These are phyloP conservation scores for Asparagopsis taxiformis DNA, from an alignment of 31 red algal genomes.

Conservation along the genomic window DNA sequence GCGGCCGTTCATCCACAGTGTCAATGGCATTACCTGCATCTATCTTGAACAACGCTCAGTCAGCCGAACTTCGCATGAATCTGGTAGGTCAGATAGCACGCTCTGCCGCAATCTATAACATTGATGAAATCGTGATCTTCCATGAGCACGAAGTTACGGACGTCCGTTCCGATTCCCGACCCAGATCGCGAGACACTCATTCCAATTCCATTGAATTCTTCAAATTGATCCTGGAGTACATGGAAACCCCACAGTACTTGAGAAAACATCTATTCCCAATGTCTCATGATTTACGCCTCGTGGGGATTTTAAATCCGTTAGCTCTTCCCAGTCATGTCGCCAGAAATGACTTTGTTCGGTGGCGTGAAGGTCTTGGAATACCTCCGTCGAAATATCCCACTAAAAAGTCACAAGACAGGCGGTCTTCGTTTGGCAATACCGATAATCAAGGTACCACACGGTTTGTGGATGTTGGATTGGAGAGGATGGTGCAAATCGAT, in stretches of 20 bases:
- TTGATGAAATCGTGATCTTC: conserved; percentile 90
- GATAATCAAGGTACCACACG: conserved; percentile 9
- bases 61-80: conserved; percentile 77
- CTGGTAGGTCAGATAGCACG: conserved; percentile 88
- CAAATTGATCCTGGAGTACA: conserved; percentile 73
- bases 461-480: conserved; percentile 70
- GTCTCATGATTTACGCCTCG: conserved; percentile 59
- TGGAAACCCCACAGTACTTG: conserved; percentile 95
- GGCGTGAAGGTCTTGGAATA: conserved; percentile 85
- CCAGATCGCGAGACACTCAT: conserved; percentile 3
- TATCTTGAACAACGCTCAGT: conserved; percentile 85
- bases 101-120: conserved; percentile 75
- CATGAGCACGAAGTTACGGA: conserved; percentile 20
- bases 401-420: neutral
- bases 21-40: conserved; percentile 87
- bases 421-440: neutral
- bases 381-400: neutral
- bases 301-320: conserved; percentile 91
- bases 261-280: conserved; percentile 87
- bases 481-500: conserved; percentile 54
- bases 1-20: conserved; percentile 40
- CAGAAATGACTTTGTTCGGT: conserved; percentile 54
- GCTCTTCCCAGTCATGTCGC: conserved; percentile 84
- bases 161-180: neutral
- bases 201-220: conserved; percentile 39